Percentiles rank a stretch among this genome's conserved stretches.
phyloP scores from a whole-genome alignment of 1,284 basidiomycete genomes.

The Lentinus polychrous region DNA sequence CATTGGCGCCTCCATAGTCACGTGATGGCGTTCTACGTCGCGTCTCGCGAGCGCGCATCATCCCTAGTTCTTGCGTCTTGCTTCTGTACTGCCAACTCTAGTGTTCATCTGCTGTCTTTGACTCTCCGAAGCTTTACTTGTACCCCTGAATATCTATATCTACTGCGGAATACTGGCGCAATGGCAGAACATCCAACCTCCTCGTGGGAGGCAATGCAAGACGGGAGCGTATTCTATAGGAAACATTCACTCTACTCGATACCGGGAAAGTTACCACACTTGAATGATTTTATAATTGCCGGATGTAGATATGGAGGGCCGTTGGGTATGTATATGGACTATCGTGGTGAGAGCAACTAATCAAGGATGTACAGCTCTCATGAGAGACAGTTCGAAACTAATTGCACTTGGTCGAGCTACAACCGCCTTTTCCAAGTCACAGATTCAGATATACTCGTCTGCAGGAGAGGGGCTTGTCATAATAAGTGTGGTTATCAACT shows the following conservation, averaged over 20 bases:
- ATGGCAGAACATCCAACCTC: conserved; percentile 66
- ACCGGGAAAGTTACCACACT: conserved; percentile 71
- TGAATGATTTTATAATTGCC: conserved; percentile 78
- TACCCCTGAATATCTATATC: too few relatives aligned
- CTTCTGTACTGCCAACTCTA: too few relatives aligned
- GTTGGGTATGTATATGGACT: conserved; percentile 48
- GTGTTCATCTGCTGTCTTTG: too few relatives aligned
- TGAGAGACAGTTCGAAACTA: conserved; percentile 81
- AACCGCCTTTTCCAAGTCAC: conserved; percentile 61
- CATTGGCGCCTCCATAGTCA: too few relatives aligned
- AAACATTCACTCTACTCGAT: conserved; percentile 82
- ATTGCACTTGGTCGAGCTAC: conserved; percentile 65
- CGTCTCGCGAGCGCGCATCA: too few relatives aligned
- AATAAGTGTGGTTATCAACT: conserved; percentile 58
- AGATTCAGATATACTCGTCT: conserved; percentile 71
- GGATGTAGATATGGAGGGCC: conserved; percentile 86
- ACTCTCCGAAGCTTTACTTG: too few relatives aligned
- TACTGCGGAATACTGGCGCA: too few relatives aligned
- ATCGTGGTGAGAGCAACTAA: neutral
- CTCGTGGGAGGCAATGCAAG: conserved; percentile 76
- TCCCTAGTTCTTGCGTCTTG: too few relatives aligned
- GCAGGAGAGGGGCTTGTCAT: conserved; percentile 61
- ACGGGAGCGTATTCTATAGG: conserved; percentile 73
- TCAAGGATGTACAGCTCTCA: conserved; percentile 53
- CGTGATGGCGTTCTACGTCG: neutral